Evolutionary conservation across 306 rosid genomes (phyloP).

Genomic region (Cotoneaster glaucophyllus): DNA sequence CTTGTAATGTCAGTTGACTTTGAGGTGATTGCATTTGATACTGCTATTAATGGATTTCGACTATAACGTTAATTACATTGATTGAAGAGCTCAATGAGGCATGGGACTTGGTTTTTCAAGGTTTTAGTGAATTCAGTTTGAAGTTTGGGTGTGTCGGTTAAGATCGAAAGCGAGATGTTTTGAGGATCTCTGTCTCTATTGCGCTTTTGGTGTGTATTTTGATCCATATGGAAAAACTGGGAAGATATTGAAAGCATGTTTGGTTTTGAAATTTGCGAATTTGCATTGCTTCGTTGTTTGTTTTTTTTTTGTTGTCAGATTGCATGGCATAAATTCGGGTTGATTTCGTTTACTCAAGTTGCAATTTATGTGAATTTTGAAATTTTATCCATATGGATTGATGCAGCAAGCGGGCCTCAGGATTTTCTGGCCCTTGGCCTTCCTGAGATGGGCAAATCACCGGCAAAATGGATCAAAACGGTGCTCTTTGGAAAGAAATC

Average conservation of each 20-base stretch:
- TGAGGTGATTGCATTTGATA: not conserved
- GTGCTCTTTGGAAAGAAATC: conserved; percentile 79
- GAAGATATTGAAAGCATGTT: not conserved
- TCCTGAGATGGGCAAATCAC: conserved; percentile 72
- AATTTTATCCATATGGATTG: not conserved
- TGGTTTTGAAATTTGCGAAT: not conserved
- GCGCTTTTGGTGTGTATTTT: not conserved
- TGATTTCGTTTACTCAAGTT: not conserved
- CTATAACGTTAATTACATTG: not conserved
- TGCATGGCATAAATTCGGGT: not conserved
- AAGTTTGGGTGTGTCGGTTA: not conserved
- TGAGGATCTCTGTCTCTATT: not conserved
- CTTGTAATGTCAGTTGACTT: not conserved
- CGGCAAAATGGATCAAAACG: conserved; percentile 80
- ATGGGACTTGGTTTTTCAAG: not conserved
- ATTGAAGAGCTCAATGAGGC: not conserved
- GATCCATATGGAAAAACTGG: not conserved
- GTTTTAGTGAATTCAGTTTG: not conserved
- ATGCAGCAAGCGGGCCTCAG: conserved; percentile 12
- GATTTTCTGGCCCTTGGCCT: conserved; percentile 24
- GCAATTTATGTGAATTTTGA: not conserved
- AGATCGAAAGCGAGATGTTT: not conserved
- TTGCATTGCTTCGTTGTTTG: not conserved
- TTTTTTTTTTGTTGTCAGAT: not conserved
- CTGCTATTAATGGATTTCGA: not conserved